A percentile compares a stretch with the other conserved stretches of the same genome.
Evolutionary conservation across 768 basidiomycete genomes (phyloP).

Genomic region (Kwoniella heveanensis): DNA sequence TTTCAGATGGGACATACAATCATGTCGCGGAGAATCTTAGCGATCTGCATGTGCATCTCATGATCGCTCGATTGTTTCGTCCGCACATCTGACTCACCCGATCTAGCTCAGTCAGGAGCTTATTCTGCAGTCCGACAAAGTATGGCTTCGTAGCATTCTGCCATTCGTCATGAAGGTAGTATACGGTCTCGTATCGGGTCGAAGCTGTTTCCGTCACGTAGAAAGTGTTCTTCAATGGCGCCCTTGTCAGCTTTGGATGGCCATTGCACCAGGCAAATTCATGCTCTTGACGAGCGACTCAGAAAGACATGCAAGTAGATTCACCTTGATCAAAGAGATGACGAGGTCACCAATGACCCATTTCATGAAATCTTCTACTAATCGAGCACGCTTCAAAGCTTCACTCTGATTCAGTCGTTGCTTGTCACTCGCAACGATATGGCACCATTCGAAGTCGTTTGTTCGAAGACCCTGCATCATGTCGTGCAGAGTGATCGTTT

Average conservation of each 20-base stretch:
- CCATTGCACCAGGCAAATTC: too few relatives aligned
- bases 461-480: constrained; percentile 75
- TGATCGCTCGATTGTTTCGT: too few relatives aligned
- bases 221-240: constrained; percentile 71
- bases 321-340: constrained; percentile 73
- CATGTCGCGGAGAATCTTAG: too few relatives aligned
- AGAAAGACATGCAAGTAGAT: constrained; percentile 24
- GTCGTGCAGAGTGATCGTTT: constrained; percentile 73
- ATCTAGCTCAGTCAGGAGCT: constrained; percentile 71
- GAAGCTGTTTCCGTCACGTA: constrained; percentile 91
- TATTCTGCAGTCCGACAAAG: constrained; percentile 69
- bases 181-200: constrained; percentile 77
- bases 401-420: constrained; percentile 65
- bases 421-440: constrained; percentile 5
- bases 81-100: constrained; percentile 61
- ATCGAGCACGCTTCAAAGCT: constrained; percentile 71
- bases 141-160: constrained; percentile 76
- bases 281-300: too few relatives aligned
- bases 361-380: constrained; percentile 84
- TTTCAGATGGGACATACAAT: too few relatives aligned
- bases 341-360: constrained; percentile 93
- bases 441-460: constrained; percentile 78
- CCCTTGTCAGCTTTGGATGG: not conserved
- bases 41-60: too few relatives aligned
- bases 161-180: constrained; percentile 97